Evolutionary conservation across 148 eudicot species (phyloP).

Genomic region (Chenopodium quinoa): DNA sequence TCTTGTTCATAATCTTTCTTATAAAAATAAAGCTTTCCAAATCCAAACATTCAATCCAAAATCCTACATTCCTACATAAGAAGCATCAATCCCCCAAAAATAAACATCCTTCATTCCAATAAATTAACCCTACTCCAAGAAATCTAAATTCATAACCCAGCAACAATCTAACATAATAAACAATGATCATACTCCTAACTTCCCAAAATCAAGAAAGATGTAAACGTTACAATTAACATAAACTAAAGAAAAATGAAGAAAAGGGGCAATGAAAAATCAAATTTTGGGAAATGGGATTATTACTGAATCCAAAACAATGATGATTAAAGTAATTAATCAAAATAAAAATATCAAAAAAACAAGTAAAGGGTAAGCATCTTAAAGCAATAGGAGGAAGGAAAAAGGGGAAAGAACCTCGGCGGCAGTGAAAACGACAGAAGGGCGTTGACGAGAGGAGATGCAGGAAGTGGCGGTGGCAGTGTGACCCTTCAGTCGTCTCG

Average conservation of each 20-base stretch:
- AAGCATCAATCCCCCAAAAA: neutral
- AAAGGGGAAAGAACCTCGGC: conserved; percentile 56
- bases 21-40: neutral
- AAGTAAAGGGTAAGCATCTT: too few relatives aligned
- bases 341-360: too few relatives aligned
- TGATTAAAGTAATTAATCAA: too few relatives aligned
- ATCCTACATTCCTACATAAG: neutral
- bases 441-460: conserved; percentile 60
- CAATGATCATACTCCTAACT: neutral
- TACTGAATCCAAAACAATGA: too few relatives aligned
- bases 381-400: neutral
- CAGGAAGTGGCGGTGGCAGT: conserved; percentile 66
- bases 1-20: neutral
- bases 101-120: neutral
- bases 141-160: neutral
- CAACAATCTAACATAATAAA: neutral
- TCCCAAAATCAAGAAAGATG: neutral
- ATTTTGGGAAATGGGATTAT: too few relatives aligned
- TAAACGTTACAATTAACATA: neutral
- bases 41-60: neutral
- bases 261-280: too few relatives aligned
- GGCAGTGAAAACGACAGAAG: conserved; percentile 66
- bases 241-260: too few relatives aligned
- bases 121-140: neutral
- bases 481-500: conserved; percentile 71